A percentile compares a stretch with the other conserved stretches of the same genome.
Conservation (phyloP, 371 early-diverging fungal genomes). For the Apophysomyces ossiformis region DNA sequence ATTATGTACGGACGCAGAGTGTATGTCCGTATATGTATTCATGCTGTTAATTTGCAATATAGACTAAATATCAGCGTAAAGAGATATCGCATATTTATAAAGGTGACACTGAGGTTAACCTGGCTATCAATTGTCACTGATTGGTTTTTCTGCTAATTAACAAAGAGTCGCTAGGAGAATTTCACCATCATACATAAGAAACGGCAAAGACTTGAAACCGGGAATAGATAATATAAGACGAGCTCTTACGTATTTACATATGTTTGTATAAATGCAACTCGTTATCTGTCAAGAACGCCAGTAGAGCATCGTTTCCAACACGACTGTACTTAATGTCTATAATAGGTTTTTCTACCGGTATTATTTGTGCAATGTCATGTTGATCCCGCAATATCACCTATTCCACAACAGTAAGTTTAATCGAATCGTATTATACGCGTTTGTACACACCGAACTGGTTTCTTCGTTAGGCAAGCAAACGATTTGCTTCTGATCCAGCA, state of each 20-base stretch:
- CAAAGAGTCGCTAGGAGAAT: too few relatives aligned
- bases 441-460: not conserved
- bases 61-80: too few relatives aligned
- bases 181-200: too few relatives aligned
- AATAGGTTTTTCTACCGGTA: constrained; percentile 2
- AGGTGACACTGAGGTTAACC: too few relatives aligned
- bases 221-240: not conserved
- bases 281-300: constrained; percentile 20
- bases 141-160: too few relatives aligned
- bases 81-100: too few relatives aligned
- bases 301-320: not conserved
- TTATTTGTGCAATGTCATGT: not conserved
- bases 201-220: too few relatives aligned
- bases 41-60: too few relatives aligned
- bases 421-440: not conserved
- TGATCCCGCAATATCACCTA: constrained; percentile 5
- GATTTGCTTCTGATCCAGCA: not conserved
- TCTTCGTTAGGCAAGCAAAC: constrained; percentile 14
- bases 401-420: not conserved
- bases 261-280: constrained; percentile 17
- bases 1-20: too few relatives aligned
- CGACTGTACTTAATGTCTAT: constrained; percentile 2
- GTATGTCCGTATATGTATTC: too few relatives aligned
- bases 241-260: not conserved
- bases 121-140: too few relatives aligned